Conservation (phyloP, 352 stramenopile species). For the Phytophthora cryptogea region DNA sequence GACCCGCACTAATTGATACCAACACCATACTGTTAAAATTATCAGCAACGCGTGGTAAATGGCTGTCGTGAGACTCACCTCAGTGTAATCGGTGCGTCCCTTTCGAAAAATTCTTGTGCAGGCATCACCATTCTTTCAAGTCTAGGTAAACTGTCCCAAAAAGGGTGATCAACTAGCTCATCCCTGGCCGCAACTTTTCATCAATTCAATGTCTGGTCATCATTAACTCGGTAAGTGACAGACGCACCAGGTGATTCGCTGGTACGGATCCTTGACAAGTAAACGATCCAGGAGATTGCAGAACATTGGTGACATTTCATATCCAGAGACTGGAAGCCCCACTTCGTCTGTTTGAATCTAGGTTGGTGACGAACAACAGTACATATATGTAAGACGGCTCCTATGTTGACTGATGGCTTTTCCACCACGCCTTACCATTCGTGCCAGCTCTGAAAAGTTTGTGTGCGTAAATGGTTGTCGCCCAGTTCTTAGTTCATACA, state of each 20-base stretch:
- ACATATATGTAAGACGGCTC: not conserved
- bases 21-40: conserved; percentile 5
- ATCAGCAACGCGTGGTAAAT: not conserved
- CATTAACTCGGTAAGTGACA: conserved; percentile 6
- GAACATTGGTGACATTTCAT: conserved; percentile 60
- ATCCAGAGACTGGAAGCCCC: conserved; percentile 48
- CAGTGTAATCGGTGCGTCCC: not conserved
- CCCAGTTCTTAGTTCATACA: conserved; percentile 78
- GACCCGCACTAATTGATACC: not conserved
- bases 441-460: conserved; percentile 70
- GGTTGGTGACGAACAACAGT: not conserved
- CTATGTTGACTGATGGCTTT: not conserved
- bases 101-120: conserved; percentile 64
- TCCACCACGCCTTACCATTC: conserved; percentile 51
- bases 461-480: conserved; percentile 73
- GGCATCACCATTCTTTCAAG: conserved; percentile 52
- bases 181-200: conserved; percentile 44
- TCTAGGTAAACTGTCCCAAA: conserved; percentile 49
- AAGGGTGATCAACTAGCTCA: conserved; percentile 68
- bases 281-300: conserved; percentile 58
- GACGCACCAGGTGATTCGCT: conserved; percentile 75
- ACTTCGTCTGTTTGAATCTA: conserved; percentile 76
- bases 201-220: conserved; percentile 8
- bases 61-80: conserved; percentile 12
- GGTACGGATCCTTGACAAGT: conserved; percentile 72